Percentiles rank a stretch among this genome's conserved stretches.
These are phyloP conservation scores for Leptodontidium sp. DNA, from an alignment of 2,329 filamentous ascomycete genomes.

Conservation along the genomic window DNA sequence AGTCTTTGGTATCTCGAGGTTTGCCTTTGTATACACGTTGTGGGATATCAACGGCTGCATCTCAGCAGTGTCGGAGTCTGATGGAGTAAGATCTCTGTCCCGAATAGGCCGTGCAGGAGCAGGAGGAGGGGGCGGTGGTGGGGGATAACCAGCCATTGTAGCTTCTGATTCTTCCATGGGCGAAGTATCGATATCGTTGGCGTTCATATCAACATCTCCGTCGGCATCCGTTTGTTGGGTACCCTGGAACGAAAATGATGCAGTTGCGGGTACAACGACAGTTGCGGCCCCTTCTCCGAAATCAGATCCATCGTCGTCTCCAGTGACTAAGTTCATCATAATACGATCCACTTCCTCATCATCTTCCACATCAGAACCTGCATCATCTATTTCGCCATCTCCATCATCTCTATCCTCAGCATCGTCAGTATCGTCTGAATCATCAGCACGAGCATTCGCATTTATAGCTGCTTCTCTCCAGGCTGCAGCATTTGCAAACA, in stretches of 20 bases:
- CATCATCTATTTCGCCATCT: neutral
- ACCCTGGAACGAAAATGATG: slow-evolving; percentile 29
- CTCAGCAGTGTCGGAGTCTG: slow-evolving; percentile 76
- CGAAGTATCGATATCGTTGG: slow-evolving; percentile 59
- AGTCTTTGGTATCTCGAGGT: slow-evolving; percentile 82
- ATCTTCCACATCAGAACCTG: neutral
- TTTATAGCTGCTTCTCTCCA: slow-evolving; percentile 30
- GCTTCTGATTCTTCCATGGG: slow-evolving; percentile 79
- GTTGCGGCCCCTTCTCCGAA: slow-evolving; percentile 20
- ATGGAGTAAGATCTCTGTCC: slow-evolving; percentile 71
- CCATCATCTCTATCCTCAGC: neutral
- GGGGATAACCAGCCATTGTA: slow-evolving; percentile 78
- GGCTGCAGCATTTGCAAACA: slow-evolving; percentile 32
- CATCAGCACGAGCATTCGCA: slow-evolving; percentile 32
- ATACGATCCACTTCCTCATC: slow-evolving; percentile 40
- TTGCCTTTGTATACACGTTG: slow-evolving; percentile 68
- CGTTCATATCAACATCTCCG: slow-evolving; percentile 54
- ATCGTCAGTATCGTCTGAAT: slow-evolving; percentile 33
- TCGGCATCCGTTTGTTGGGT: slow-evolving; percentile 50
- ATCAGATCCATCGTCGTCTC: slow-evolving; percentile 43
- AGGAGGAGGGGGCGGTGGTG: slow-evolving; percentile 62
- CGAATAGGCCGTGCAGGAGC: slow-evolving; percentile 55
- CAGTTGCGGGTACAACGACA: slow-evolving; percentile 38
- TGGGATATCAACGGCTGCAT: slow-evolving; percentile 65
- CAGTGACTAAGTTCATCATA: slow-evolving; percentile 24